Evolutionary conservation across 306 rosid genomes (phyloP).

Genomic region (Prunus armeniaca): DNA sequence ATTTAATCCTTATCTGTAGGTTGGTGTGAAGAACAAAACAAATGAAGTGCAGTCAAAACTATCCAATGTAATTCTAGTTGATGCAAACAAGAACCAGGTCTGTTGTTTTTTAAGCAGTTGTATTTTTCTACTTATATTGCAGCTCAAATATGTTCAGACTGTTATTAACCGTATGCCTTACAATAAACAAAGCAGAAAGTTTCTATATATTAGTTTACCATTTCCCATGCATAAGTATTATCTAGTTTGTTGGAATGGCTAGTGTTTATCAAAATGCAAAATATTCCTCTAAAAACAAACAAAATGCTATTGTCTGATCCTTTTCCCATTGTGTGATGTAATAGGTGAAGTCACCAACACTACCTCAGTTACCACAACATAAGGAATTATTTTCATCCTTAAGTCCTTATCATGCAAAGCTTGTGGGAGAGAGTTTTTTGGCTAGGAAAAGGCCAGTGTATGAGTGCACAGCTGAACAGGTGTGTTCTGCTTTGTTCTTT

Average conservation of each 20-base stretch:
- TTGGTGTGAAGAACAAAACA: slow-evolving; percentile 81
- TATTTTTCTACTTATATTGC: slow-evolving; percentile 5
- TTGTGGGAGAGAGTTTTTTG: slow-evolving; percentile 95
- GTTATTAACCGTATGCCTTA: not conserved
- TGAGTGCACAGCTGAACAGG: slow-evolving; percentile 93
- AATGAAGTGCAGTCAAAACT: slow-evolving; percentile 83
- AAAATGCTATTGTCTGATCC: slow-evolving; percentile 13
- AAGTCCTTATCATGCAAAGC: slow-evolving; percentile 79
- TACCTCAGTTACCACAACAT: slow-evolving; percentile 80
- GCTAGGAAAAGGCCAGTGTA: slow-evolving; percentile 81
- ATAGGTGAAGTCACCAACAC: slow-evolving; percentile 78
- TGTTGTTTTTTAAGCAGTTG: not conserved
- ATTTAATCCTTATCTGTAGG: slow-evolving; percentile 41
- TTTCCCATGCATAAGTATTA: not conserved
- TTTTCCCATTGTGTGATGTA: slow-evolving; percentile 22
- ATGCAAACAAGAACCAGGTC: slow-evolving; percentile 90
- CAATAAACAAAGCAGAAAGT: not conserved
- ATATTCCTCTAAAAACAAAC: not conserved
- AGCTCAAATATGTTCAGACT: not conserved
- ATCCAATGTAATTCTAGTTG: slow-evolving; percentile 64
- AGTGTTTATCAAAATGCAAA: not conserved
- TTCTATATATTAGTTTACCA: not conserved
- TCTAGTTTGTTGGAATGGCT: not conserved
- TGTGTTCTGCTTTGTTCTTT: slow-evolving; percentile 24
- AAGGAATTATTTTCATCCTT: slow-evolving; percentile 66